A percentile compares a stretch with the other conserved stretches of the same genome.
Conservation (phyloP, 192 early-diverging fungal species). For the Gamsiella multidivaricata region DNA sequence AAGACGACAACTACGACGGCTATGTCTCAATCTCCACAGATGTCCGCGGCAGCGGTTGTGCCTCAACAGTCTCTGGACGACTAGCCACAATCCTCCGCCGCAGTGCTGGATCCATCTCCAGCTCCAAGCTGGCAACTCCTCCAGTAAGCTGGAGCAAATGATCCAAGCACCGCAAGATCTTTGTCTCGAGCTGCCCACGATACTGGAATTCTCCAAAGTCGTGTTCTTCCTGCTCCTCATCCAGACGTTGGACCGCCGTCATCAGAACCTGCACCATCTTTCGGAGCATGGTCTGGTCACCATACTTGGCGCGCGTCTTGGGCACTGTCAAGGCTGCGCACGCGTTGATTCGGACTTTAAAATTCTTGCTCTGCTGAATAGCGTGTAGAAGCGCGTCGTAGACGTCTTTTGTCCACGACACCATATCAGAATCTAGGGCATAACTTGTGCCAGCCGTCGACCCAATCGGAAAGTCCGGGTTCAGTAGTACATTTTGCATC, state of each 20-base stretch:
- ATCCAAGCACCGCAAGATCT: slow-evolving; percentile 37
- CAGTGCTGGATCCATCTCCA: slow-evolving; percentile 21
- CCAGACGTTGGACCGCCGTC: slow-evolving; percentile 45
- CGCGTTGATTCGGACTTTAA: slow-evolving; percentile 83
- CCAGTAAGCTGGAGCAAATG: slow-evolving; percentile 39
- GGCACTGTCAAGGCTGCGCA: slow-evolving; percentile 61
- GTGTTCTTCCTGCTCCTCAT: slow-evolving; percentile 35
- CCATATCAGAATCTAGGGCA: slow-evolving; percentile 39
- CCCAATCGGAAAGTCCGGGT: slow-evolving; percentile 67
- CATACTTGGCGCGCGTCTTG: slow-evolving; percentile 52
- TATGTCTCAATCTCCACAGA: background rate
- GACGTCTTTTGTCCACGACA: slow-evolving; percentile 62
- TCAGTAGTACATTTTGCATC: slow-evolving; percentile 68
- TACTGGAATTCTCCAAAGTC: slow-evolving; percentile 48
- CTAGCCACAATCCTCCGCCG: slow-evolving; percentile 40
- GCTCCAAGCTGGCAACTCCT: slow-evolving; percentile 1
- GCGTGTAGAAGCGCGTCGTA: slow-evolving; percentile 66
- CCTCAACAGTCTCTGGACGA: background rate
- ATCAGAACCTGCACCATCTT: slow-evolving; percentile 50
- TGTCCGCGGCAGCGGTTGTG: background rate
- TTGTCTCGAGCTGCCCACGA: slow-evolving; percentile 32
- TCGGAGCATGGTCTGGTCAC: slow-evolving; percentile 39
- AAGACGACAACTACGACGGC: too few species aligned
- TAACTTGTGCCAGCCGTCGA: slow-evolving; percentile 50
- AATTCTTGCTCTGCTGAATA: slow-evolving; percentile 71